Evolutionary conservation across 805 yeast genomes (phyloP).

Genomic region (Gaillardinia entomophila): DNA sequence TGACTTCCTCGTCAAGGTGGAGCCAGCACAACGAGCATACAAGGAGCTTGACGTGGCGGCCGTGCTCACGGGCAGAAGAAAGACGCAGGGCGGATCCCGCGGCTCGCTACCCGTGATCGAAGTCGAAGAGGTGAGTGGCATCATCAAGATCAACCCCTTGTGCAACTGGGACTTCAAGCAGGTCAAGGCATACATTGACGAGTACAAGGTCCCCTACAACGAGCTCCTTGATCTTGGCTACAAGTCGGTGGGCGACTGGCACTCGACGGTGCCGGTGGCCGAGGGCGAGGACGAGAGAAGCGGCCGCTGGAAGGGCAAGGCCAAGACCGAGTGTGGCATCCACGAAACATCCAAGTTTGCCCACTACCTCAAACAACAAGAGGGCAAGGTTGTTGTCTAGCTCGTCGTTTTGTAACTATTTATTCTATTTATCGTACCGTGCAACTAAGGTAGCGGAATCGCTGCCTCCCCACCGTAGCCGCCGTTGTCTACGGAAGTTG

Average conservation of each 20-base stretch:
- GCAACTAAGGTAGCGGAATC: no score
- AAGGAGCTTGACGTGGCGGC: slow-evolving; percentile 67
- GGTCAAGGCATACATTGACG: slow-evolving; percentile 65
- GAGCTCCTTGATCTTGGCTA: slow-evolving; percentile 80
- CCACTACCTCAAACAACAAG: slow-evolving; percentile 37
- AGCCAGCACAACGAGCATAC: slow-evolving; percentile 86
- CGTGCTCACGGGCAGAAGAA: slow-evolving; percentile 87
- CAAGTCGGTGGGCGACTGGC: slow-evolving; percentile 92
- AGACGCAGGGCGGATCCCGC: slow-evolving; percentile 85
- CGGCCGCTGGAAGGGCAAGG: slow-evolving; percentile 95
- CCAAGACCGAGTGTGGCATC: slow-evolving; percentile 93
- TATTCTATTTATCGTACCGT: no score
- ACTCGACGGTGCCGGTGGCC: slow-evolving; percentile 81
- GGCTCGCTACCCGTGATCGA: slow-evolving; percentile 69
- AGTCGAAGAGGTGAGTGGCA: slow-evolving; percentile 60
- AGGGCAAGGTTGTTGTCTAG: neutral
- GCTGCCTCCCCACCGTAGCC: no score
- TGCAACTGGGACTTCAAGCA: slow-evolving; percentile 74
- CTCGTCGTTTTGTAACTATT: no score
- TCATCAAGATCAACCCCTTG: slow-evolving; percentile 84
- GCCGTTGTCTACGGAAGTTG: no score
- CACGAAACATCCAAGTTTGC: slow-evolving; percentile 77
- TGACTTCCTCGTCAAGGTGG: slow-evolving; percentile 86
- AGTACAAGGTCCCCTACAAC: slow-evolving; percentile 77
- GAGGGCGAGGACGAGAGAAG: slow-evolving; percentile 94